phyloP scores from a whole-genome alignment of 306 rosid genomes.

The Pachyrhizus erosus region DNA sequence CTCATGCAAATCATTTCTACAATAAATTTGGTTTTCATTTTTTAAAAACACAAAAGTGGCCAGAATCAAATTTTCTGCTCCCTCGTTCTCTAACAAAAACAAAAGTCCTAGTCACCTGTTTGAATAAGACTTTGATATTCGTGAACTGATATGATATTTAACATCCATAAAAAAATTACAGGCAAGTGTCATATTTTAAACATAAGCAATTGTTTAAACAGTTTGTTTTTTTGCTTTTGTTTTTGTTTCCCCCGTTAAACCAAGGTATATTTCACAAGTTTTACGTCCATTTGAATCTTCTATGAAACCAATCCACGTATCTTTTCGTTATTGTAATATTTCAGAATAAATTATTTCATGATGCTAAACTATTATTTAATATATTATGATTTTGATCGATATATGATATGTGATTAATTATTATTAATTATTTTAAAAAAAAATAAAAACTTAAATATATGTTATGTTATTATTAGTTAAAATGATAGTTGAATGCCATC shows the following conservation, averaged over 20 bases:
- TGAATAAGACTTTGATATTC: not conserved
- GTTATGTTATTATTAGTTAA: no score
- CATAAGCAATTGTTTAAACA: not conserved
- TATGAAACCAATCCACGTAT: not conserved
- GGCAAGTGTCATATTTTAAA: not conserved
- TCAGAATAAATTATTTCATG: no score
- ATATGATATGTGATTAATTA: no score
- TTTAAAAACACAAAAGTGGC: not conserved
- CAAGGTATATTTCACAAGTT: not conserved
- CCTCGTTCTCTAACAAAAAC: not conserved
- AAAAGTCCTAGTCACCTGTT: not conserved
- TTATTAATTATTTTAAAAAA: no score
- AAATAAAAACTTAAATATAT: no score
- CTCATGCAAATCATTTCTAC: not conserved
- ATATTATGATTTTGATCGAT: no score
- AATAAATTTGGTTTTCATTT: not conserved
- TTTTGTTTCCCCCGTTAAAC: not conserved
- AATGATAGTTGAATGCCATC: no score
- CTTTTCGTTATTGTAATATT: not conserved
- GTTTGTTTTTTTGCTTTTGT: not conserved
- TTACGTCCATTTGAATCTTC: not conserved
- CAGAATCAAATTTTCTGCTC: not conserved
- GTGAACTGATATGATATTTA: no score
- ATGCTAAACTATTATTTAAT: no score
- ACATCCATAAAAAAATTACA: not conserved